These are phyloP conservation scores for Microcyclosporella mali DNA, from an alignment of 2,329 filamentous ascomycete species.

Conservation along the genomic window DNA sequence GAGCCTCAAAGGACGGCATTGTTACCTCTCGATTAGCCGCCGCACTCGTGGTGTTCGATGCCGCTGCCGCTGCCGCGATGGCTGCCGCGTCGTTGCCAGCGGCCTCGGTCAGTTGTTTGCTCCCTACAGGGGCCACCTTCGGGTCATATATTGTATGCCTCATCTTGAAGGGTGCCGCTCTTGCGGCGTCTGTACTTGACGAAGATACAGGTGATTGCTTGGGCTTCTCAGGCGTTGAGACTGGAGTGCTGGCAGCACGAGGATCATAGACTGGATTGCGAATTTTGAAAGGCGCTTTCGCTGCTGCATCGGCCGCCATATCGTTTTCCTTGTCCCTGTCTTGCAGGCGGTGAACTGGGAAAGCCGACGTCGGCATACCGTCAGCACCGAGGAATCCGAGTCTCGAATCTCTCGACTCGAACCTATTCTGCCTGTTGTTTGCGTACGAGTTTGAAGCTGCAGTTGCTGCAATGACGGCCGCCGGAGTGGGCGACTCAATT, in stretches of 20 bases:
- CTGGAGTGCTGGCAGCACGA: constrained; percentile 8
- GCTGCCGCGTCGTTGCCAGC: constrained; percentile 3
- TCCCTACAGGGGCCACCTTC: constrained; percentile 11
- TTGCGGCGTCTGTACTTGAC: constrained; percentile 10
- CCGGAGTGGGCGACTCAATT: constrained; percentile 5
- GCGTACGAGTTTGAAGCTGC: constrained; percentile 3
- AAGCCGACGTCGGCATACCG: constrained; percentile 26
- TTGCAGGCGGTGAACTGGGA: constrained; percentile 12
- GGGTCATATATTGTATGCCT: constrained; percentile 23
- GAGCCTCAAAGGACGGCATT: constrained; percentile 1
- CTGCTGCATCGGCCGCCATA: constrained; percentile 5
- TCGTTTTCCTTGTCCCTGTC: not conserved
- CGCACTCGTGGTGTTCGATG: not conserved
- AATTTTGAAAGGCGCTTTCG: constrained; percentile 22
- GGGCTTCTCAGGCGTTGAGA: constrained; percentile 2
- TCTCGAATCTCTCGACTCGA: constrained; percentile 20
- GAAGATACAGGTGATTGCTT: constrained; percentile 5
- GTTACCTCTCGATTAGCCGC: constrained; percentile 5
- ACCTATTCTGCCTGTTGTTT: constrained; percentile 9
- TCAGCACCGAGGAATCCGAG: constrained; percentile 25
- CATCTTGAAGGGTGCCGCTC: constrained; percentile 23
- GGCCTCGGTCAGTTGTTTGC: not conserved
- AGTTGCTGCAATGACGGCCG: not conserved
- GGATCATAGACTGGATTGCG: constrained; percentile 26
- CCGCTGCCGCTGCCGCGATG: not conserved